phyloP scores from a whole-genome alignment of 768 basidiomycete genomes.

The Coprinopsis marcescibilis region DNA sequence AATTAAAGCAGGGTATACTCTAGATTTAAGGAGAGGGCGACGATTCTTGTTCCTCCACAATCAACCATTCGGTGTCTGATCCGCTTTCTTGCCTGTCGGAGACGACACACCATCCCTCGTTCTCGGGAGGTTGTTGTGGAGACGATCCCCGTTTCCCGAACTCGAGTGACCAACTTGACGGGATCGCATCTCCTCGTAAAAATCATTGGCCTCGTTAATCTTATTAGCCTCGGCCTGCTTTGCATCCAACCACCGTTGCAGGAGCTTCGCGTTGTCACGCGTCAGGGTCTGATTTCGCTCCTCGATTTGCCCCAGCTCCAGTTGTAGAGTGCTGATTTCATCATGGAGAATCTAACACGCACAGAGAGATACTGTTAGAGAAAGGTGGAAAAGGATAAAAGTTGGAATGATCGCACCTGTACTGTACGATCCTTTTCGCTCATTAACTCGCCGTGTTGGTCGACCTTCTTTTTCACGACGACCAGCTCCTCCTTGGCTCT shows the following conservation, averaged over 20 bases:
- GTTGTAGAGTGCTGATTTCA: constrained; percentile 85
- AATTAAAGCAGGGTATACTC: constrained; percentile 28
- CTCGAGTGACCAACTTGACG: no score
- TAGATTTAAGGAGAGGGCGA: constrained; percentile 13
- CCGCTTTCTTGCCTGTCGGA: constrained; percentile 62
- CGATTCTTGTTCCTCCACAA: constrained; percentile 43
- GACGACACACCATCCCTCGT: constrained; percentile 72
- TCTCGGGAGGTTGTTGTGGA: constrained; percentile 40
- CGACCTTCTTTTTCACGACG: constrained; percentile 66
- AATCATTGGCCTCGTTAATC: constrained; percentile 91
- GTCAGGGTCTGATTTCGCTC: constrained; percentile 82
- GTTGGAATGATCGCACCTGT: constrained; percentile 52
- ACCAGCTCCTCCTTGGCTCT: constrained; percentile 73
- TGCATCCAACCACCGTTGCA: constrained; percentile 95
- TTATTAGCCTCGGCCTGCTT: constrained; percentile 90
- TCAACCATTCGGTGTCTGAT: constrained; percentile 91
- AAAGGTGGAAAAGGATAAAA: neutral
- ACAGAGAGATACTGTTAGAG: constrained; percentile 10
- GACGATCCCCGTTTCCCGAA: constrained; percentile 67
- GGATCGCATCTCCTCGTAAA: constrained; percentile 83
- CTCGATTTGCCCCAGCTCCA: constrained; percentile 87
- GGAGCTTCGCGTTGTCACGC: constrained; percentile 89
- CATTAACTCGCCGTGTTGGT: constrained; percentile 82
- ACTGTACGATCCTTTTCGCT: constrained; percentile 83
- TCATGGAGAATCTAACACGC: constrained; percentile 88